Evolutionary conservation across 2,329 filamentous ascomycete species (phyloP), one percentile per base, ranked within the genome.

Genomic region (Pseudofabraea citricarpa): DNA sequence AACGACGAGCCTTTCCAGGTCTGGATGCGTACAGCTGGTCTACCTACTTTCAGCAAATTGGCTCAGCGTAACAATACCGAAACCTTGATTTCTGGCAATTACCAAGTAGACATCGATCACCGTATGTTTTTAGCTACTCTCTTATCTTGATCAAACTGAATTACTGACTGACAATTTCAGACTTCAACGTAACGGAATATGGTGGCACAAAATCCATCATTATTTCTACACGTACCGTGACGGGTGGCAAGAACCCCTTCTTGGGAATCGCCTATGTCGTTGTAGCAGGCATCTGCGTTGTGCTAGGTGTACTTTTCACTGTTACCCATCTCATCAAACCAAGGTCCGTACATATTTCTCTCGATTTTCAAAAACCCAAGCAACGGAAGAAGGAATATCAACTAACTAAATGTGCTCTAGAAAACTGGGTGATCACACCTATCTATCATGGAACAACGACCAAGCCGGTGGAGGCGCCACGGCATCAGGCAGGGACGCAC

Each of bases 381-480:
- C 6, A 31, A 7, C 13, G 15, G 21, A 35, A 15, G 27, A 40
- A 46, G 36, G 49, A 41, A 22, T 19, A 22, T 12, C 38, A 42
- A 50, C 7, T 21, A 44, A 32, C 9, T 44, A 40, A 52, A 40
- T 54, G 6, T 7, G 7, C n/a, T 15, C 21, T 15, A 91, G 93
- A 60, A 98, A 97, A 85, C 79, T 98, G 32, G 93, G 93, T 49
- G 93, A 98, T 64, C 93, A 97, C 66, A 96, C 90, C 7, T 97
- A 98, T 64, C 77, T 98, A 38, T 93, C 88, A 19, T 98, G 93
- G 93, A 96, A 97, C 64, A 85, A 81, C 49, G 82, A 86, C 36
- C 70, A 78, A 47, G 72, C 77, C 36, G n/a, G n/a, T n/a, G n/a
- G n/a, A n/a, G 77, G 74, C 46, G 76, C 73, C 15, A 62, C 70